Evolutionary conservation across 2,329 filamentous ascomycete genomes (phyloP).

Genomic region (Parasarocladium wereldwijsianum): DNA sequence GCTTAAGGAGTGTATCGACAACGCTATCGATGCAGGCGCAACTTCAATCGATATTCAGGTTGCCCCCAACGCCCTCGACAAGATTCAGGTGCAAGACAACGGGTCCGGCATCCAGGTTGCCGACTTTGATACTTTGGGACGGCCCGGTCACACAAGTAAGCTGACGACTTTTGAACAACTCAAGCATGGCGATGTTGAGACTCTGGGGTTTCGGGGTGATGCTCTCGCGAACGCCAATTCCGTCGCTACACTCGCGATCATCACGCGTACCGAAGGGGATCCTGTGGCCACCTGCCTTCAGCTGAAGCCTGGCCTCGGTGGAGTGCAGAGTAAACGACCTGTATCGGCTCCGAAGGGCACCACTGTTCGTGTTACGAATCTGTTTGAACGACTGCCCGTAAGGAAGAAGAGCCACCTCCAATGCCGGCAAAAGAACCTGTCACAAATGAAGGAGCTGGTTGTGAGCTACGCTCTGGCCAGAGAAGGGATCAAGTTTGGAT

Average conservation of each 20-base stretch:
- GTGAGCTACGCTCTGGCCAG: constrained; percentile 52
- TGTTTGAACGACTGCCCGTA: constrained; percentile 49
- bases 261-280: constrained; percentile 48
- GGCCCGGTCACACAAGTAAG: constrained; percentile 61
- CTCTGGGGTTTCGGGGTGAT: constrained; percentile 64
- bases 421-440: constrained; percentile 39
- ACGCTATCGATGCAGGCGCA: constrained; percentile 58
- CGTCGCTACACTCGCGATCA: constrained; percentile 44
- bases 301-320: constrained; percentile 20
- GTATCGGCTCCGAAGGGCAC: constrained; percentile 50
- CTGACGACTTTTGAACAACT: constrained; percentile 50
- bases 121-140: constrained; percentile 49
- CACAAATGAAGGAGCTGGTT: constrained; percentile 44
- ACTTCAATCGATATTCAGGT: constrained; percentile 50
- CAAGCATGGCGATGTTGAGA: constrained; percentile 35
- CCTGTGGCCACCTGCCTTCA: constrained; percentile 36
- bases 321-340: constrained; percentile 15
- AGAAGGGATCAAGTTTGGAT: constrained; percentile 42
- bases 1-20: constrained; percentile 67
- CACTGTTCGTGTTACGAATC: constrained; percentile 42
- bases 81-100: constrained; percentile 58
- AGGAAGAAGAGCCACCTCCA: constrained; percentile 44
- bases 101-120: constrained; percentile 52
- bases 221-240: constrained; percentile 53
- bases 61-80: constrained; percentile 50